Evolutionary conservation across 2,329 filamentous ascomycete species (phyloP).

Genomic region (Epichloe elymi): DNA sequence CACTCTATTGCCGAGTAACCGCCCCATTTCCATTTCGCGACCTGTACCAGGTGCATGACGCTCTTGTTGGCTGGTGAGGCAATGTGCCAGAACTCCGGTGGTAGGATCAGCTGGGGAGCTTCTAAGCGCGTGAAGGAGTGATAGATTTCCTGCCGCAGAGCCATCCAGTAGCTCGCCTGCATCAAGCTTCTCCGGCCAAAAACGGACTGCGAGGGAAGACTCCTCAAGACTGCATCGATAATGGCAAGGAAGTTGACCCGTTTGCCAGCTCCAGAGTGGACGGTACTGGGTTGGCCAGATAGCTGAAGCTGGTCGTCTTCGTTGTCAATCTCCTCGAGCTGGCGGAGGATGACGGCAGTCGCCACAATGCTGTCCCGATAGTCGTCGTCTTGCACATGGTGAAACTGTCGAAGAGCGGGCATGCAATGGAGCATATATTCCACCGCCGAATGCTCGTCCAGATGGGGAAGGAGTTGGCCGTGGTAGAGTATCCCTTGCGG

Average conservation of each 20-base stretch:
- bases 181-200: constrained; percentile 23
- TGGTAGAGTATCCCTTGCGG: constrained; percentile 23
- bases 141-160: constrained; percentile 27
- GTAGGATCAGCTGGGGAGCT: constrained; percentile 23
- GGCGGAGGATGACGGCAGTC: constrained; percentile 26
- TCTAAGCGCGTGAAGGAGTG: constrained; percentile 26
- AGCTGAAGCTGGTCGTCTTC: constrained; percentile 16
- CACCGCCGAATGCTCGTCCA: constrained; percentile 24
- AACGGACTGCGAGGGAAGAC: constrained; percentile 22
- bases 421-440: constrained; percentile 28
- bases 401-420: constrained; percentile 24
- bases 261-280: background rate
- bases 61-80: constrained; percentile 26
- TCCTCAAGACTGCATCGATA: constrained; percentile 25
- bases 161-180: constrained; percentile 29
- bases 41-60: constrained; percentile 27
- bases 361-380: constrained; percentile 27
- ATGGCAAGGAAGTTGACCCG: constrained; percentile 27
- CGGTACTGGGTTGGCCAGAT: background rate
- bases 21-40: constrained; percentile 28
- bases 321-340: constrained; percentile 28
- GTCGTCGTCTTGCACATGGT: constrained; percentile 23
- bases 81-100: constrained; percentile 20
- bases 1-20: constrained; percentile 23
- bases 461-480: constrained; percentile 21